These are phyloP conservation scores for Dactylellina parvicollis DNA, from an alignment of 2,329 filamentous ascomycete species.

Conservation along the genomic window DNA sequence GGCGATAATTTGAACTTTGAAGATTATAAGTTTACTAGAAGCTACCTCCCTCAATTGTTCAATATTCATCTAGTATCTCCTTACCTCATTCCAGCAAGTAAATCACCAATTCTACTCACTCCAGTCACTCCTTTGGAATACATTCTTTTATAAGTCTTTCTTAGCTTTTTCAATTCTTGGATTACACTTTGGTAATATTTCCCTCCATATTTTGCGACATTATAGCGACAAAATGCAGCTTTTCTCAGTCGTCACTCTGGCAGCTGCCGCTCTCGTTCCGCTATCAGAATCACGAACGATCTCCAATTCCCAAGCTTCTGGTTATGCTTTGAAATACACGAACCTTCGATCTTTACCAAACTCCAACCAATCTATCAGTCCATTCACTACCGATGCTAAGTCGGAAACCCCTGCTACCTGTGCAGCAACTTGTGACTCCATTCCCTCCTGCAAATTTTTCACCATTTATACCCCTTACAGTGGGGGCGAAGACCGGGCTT, in stretches of 20 bases:
- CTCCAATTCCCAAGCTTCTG: slow-evolving; percentile 9
- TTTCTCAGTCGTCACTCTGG: not conserved
- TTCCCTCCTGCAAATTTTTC: slow-evolving; percentile 34
- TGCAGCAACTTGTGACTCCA: slow-evolving; percentile 12
- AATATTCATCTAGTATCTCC: not conserved
- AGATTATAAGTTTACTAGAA: not conserved
- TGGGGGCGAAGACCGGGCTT: not conserved
- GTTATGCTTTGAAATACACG: slow-evolving; percentile 25
- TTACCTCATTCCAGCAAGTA: too few relatives aligned
- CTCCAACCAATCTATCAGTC: slow-evolving; percentile 6
- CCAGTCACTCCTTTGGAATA: slow-evolving; percentile 34
- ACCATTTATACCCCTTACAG: slow-evolving; percentile 25
- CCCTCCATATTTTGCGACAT: not conserved
- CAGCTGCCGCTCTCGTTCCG: slow-evolving; percentile 2
- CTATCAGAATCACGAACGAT: slow-evolving; percentile 14
- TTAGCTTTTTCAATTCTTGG: not conserved
- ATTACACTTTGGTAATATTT: not conserved
- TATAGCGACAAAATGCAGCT: slow-evolving; percentile 23
- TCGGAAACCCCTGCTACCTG: slow-evolving; percentile 1
- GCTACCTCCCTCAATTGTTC: not conserved
- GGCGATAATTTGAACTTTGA: not conserved
- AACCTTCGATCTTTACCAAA: slow-evolving; percentile 17
- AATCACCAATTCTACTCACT: too few relatives aligned
- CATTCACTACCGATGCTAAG: not conserved
- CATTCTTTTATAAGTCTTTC: not conserved